A percentile compares a stretch with the other conserved stretches of the same genome.
phyloP scores from a whole-genome alignment of 176 grass and related monocot species.

The Miscanthus lutarioriparius region DNA sequence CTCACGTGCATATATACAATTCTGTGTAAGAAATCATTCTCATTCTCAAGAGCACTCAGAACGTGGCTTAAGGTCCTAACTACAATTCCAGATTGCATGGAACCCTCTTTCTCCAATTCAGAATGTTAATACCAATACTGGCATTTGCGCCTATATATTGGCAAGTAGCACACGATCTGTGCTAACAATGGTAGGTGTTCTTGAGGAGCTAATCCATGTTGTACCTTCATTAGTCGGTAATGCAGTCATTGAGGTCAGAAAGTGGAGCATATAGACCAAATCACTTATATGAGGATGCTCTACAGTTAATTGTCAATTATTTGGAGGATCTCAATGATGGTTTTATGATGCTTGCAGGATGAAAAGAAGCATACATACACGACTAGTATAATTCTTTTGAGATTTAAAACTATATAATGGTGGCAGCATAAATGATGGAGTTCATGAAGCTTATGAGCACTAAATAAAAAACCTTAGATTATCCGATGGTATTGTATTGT shows the following conservation, averaged over 20 bases:
- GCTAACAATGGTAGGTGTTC: background rate
- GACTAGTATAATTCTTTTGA: background rate
- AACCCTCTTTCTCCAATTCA: background rate
- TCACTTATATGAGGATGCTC: background rate
- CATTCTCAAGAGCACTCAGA: constrained; percentile 3
- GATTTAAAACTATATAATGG: background rate
- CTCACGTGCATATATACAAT: background rate
- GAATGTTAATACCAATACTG: background rate
- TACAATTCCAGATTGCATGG: background rate
- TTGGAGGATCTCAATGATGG: constrained; percentile 25
- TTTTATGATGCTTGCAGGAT: constrained; percentile 24
- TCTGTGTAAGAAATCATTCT: constrained; percentile 3
- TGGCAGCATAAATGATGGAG: background rate
- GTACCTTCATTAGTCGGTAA: background rate
- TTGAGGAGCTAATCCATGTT: background rate
- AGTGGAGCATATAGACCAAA: background rate
- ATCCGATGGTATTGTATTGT: background rate
- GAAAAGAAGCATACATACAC: constrained; percentile 15
- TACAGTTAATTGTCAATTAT: background rate
- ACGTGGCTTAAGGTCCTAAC: background rate
- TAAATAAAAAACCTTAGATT: background rate
- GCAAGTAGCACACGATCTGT: background rate
- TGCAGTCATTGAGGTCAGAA: constrained; percentile 7
- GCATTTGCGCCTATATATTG: background rate
- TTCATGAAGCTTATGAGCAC: background rate